Evolutionary conservation across 2,329 filamentous ascomycete genomes (phyloP).

Genomic region (Arthrobotrys musiformis): DNA sequence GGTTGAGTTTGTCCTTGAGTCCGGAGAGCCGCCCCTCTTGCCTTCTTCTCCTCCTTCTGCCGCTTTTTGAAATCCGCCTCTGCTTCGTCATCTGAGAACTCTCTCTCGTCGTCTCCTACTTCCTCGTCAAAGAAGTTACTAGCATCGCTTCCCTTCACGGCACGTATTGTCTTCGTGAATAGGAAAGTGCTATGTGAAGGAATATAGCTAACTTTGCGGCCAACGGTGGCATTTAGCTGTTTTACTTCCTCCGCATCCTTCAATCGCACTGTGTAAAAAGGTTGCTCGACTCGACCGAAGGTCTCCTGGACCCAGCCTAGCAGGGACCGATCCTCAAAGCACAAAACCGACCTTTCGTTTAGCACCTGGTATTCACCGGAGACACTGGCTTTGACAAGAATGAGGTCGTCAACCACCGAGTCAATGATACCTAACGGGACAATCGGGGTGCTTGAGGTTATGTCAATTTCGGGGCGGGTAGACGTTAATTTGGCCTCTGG

Average conservation of each 20-base stretch:
- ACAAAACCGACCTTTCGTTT: slow-evolving; percentile 84
- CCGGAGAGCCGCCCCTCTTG: slow-evolving; percentile 56
- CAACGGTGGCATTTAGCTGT: slow-evolving; percentile 74
- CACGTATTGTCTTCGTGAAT: slow-evolving; percentile 83
- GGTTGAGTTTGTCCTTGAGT: not conserved
- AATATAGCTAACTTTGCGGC: slow-evolving; percentile 81
- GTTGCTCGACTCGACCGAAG: slow-evolving; percentile 84
- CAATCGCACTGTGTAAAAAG: slow-evolving; percentile 85
- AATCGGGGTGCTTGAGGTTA: slow-evolving; percentile 81
- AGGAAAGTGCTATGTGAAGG: slow-evolving; percentile 81
- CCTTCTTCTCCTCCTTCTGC: slow-evolving; percentile 70
- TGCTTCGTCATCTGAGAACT: slow-evolving; percentile 96
- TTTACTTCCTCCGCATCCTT: slow-evolving; percentile 74
- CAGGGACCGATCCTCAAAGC: slow-evolving; percentile 77
- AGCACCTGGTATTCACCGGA: slow-evolving; percentile 86
- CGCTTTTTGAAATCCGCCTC: slow-evolving; percentile 86
- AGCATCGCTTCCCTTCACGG: slow-evolving; percentile 87
- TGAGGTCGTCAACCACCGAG: slow-evolving; percentile 79
- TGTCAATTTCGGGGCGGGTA: slow-evolving; percentile 73
- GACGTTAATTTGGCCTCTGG: slow-evolving; percentile 62
- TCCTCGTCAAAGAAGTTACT: slow-evolving; percentile 97
- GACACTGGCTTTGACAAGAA: slow-evolving; percentile 80
- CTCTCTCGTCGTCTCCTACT: slow-evolving; percentile 82
- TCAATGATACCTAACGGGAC: slow-evolving; percentile 79
- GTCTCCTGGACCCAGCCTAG: slow-evolving; percentile 86